These are phyloP conservation scores for Acorus calamus DNA, from an alignment of 106 monocot species.

Conservation along the genomic window DNA sequence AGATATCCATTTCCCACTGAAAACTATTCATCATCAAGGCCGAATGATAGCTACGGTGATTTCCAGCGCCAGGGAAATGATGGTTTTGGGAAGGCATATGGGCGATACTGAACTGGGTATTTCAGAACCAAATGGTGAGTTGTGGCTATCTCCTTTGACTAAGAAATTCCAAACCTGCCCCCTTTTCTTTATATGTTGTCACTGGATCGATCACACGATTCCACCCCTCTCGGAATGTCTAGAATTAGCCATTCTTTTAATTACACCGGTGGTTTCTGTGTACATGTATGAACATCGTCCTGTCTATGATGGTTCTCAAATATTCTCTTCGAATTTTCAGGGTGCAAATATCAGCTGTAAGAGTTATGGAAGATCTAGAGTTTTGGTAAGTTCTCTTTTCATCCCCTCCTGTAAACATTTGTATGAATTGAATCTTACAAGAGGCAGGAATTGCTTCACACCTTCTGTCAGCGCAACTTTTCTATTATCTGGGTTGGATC, in stretches of 20 bases:
- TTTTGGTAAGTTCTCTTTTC: too few relatives aligned
- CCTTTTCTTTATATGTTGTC: background rate
- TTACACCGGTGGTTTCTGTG: background rate
- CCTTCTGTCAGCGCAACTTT: too few relatives aligned
- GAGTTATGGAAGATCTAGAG: too few relatives aligned
- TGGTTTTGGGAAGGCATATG: constrained; percentile 39
- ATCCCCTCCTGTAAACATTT: too few relatives aligned
- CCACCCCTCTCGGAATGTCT: too few relatives aligned
- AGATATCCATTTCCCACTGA: constrained; percentile 42
- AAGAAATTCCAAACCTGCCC: background rate
- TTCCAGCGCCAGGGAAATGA: constrained; percentile 40
- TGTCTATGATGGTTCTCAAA: constrained; percentile 1
- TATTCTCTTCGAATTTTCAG: constrained; percentile 20
- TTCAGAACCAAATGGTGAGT: constrained; percentile 42
- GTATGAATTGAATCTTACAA: too few relatives aligned
- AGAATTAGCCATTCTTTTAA: background rate
- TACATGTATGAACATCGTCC: too few relatives aligned
- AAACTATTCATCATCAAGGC: constrained; percentile 41
- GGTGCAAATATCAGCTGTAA: constrained; percentile 4
- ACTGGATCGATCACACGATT: background rate
- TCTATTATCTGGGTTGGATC: too few relatives aligned
- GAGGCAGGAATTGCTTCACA: too few relatives aligned
- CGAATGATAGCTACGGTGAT: constrained; percentile 48
- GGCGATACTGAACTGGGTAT: constrained; percentile 27
- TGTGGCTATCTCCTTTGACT: constrained; percentile 7